Percentiles rank a stretch among this genome's conserved stretches.
Conservation (phyloP, 1,284 basidiomycete species). For the Dichomitus squalens region DNA sequence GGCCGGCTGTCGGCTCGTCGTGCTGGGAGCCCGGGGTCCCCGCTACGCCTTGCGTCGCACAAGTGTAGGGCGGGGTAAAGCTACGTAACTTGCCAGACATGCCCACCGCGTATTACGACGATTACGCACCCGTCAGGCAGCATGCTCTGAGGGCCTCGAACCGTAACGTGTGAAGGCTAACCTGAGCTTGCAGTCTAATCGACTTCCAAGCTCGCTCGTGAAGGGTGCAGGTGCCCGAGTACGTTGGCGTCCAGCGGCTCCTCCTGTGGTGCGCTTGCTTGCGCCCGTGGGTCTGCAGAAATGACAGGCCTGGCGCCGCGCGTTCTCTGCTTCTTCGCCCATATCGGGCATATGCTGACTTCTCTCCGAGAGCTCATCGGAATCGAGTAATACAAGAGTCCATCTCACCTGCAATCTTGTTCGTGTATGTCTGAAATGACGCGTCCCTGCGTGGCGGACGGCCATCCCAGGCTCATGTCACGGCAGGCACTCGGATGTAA, state of each 20-base stretch:
- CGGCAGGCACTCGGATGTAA: too few species aligned
- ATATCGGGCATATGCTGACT: background rate
- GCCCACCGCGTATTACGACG: slow-evolving; percentile 4
- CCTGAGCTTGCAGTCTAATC: slow-evolving; percentile 4
- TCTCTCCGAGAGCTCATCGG: slow-evolving; percentile 24
- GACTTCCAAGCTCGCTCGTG: slow-evolving; percentile 11
- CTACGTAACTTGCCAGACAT: slow-evolving; percentile 18
- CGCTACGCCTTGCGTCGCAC: background rate
- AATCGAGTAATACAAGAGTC: slow-evolving; percentile 12
- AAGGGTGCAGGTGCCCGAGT: background rate
- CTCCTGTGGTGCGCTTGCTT: background rate
- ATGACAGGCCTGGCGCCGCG: background rate
- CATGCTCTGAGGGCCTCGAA: background rate
- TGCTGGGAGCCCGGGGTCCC: slow-evolving; percentile 8
- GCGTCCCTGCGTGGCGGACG: background rate
- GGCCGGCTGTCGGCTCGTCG: slow-evolving; percentile 9
- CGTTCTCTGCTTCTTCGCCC: background rate
- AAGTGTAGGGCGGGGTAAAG: background rate
- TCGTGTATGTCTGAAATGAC: slow-evolving; percentile 1
- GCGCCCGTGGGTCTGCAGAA: background rate
- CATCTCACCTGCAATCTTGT: background rate
- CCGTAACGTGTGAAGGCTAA: slow-evolving; percentile 8
- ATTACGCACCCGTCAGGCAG: slow-evolving; percentile 1
- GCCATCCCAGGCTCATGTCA: background rate
- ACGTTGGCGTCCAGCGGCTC: background rate